Percentiles rank a stretch among this genome's conserved stretches.
Conservation (phyloP, 768 basidiomycete genomes). For the Lactifluus hygrophoroides region DNA sequence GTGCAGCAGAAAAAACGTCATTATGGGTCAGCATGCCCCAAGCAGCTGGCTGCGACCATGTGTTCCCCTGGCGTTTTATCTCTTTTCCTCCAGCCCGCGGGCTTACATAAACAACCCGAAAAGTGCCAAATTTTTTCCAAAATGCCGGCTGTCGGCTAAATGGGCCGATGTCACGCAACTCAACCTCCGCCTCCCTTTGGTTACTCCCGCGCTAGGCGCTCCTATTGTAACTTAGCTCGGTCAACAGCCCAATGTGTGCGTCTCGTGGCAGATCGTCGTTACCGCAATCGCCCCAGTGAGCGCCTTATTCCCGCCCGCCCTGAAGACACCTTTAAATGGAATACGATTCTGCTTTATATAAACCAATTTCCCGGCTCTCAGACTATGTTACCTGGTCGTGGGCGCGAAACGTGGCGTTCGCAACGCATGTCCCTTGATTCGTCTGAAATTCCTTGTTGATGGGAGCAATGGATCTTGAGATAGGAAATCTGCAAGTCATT, state of each 20-base stretch:
- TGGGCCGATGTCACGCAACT: background rate
- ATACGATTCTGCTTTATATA: background rate
- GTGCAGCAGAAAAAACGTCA: slow-evolving; percentile 14
- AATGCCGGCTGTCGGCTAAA: background rate
- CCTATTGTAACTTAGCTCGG: background rate
- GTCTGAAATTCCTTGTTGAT: background rate
- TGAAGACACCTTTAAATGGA: background rate
- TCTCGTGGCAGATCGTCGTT: slow-evolving; percentile 3
- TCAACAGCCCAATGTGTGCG: background rate
- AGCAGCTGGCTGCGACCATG: background rate
- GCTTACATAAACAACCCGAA: background rate
- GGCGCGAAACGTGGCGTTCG: background rate
- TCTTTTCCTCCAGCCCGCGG: background rate
- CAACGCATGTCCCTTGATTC: background rate
- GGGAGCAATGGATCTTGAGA: background rate
- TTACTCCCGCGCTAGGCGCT: background rate
- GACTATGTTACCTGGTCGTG: background rate
- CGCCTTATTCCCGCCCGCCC: background rate
- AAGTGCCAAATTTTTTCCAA: background rate
- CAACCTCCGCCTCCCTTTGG: background rate
- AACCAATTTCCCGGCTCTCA: background rate
- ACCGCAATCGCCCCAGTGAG: background rate
- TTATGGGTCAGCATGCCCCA: background rate
- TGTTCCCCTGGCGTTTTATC: slow-evolving; percentile 4
- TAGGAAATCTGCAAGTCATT: background rate